Conservation (phyloP, 2,329 filamentous ascomycete genomes). For the Ophiostoma australiae region DNA sequence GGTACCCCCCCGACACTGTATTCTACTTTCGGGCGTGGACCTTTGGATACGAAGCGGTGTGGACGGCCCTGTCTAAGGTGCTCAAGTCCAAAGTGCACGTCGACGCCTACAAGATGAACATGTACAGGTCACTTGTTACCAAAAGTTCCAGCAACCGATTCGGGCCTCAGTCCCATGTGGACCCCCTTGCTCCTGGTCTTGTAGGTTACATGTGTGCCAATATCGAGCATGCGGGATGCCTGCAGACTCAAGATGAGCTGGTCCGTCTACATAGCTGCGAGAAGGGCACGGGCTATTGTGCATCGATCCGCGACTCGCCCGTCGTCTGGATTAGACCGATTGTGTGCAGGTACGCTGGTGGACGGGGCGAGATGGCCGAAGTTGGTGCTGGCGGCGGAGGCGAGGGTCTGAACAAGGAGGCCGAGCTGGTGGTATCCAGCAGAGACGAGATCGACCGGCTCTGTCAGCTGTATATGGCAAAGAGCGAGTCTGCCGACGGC, state of each 20-base stretch:
- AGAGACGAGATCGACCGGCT: constrained; percentile 28
- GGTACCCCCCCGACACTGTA: constrained; percentile 66
- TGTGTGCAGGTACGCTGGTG: constrained; percentile 57
- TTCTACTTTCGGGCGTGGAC: constrained; percentile 91
- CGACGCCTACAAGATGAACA: constrained; percentile 68
- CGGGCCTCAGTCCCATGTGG: constrained; percentile 39
- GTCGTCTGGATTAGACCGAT: constrained; percentile 76
- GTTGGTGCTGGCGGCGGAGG: constrained; percentile 73
- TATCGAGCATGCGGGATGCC: constrained; percentile 60
- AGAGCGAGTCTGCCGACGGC: constrained; percentile 20
- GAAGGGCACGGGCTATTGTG: constrained; percentile 57
- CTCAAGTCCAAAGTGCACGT: constrained; percentile 61
- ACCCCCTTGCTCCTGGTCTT: constrained; percentile 60
- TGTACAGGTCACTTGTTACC: constrained; percentile 57
- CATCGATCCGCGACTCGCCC: constrained; percentile 41
- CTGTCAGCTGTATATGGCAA: constrained; percentile 16
- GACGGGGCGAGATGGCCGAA: constrained; percentile 60
- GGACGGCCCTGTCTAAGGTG: constrained; percentile 65
- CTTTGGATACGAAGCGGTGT: constrained; percentile 84
- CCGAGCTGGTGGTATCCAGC: constrained; percentile 59
- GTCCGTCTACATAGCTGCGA: constrained; percentile 83
- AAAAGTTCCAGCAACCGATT: neutral
- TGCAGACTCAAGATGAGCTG: constrained; percentile 45
- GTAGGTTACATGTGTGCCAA: constrained; percentile 75
- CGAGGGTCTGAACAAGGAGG: constrained; percentile 64